These are phyloP conservation scores for Stephania yunnanensis DNA, from an alignment of 164 flowering plant species.

Conservation along the genomic window DNA sequence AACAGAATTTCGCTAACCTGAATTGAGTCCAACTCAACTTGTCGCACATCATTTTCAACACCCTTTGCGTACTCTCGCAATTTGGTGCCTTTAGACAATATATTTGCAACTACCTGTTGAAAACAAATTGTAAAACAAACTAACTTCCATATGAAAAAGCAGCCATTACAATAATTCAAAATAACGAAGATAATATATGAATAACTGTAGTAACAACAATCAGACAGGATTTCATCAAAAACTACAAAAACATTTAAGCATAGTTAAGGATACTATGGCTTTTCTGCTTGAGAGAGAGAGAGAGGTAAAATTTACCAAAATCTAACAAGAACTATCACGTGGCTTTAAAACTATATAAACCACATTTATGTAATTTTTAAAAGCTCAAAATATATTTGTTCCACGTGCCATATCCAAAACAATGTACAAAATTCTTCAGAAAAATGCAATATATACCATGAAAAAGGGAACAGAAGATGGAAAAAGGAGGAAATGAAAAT, in stretches of 20 bases:
- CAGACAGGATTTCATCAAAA: no score
- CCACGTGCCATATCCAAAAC: neutral
- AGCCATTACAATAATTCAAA: neutral
- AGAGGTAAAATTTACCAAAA: no score
- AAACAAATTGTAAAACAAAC: neutral
- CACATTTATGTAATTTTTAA: no score
- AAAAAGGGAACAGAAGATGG: no score
- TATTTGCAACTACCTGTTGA: slow-evolving; percentile 72
- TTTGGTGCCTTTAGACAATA: slow-evolving; percentile 77
- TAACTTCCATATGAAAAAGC: neutral
- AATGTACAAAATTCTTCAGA: neutral
- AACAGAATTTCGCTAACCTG: slow-evolving; percentile 46
- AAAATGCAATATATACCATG: neutral
- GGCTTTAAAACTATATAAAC: no score
- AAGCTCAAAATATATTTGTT: no score
- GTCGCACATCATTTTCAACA: slow-evolving; percentile 79
- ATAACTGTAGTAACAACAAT: no score
- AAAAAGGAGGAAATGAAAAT: no score
- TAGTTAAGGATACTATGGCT: no score
- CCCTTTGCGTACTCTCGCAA: slow-evolving; percentile 81
- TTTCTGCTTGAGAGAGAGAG: no score
- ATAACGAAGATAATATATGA: neutral
- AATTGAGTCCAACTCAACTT: slow-evolving; percentile 85
- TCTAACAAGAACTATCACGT: no score
- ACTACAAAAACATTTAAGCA: no score